These are phyloP conservation scores for Schizophyllum amplum DNA, from an alignment of 1,284 basidiomycete genomes.

Conservation along the genomic window DNA sequence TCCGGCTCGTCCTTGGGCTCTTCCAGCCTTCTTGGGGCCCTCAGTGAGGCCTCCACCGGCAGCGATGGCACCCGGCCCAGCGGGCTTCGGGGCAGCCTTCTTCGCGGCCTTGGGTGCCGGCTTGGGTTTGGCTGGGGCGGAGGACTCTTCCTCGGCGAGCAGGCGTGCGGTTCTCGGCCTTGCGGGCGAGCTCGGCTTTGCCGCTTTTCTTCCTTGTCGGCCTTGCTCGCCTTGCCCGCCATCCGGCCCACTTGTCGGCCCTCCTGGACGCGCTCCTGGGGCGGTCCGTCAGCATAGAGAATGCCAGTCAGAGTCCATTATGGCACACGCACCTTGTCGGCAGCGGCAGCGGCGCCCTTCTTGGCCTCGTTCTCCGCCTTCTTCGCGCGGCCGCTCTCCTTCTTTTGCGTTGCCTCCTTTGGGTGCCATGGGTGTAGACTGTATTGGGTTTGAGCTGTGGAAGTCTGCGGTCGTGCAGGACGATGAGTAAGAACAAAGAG, in stretches of 20 bases:
- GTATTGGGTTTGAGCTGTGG: too few species aligned
- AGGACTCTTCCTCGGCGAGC: constrained; percentile 82
- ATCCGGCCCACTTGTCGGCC: constrained; percentile 70
- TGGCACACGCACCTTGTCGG: constrained; percentile 65
- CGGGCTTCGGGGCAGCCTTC: constrained; percentile 52
- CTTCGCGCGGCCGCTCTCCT: constrained; percentile 80
- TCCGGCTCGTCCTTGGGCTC: constrained; percentile 41
- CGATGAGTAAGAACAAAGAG: background rate
- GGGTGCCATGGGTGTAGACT: constrained; percentile 55
- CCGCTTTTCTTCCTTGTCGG: constrained; percentile 76
- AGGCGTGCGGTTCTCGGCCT: constrained; percentile 70
- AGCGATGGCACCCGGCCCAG: constrained; percentile 70
- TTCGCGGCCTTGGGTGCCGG: constrained; percentile 61
- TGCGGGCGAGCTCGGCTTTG: constrained; percentile 63
- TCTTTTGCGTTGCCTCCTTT: constrained; percentile 86
- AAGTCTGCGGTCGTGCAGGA: background rate
- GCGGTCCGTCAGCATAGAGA: too few species aligned
- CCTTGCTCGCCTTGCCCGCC: constrained; percentile 51
- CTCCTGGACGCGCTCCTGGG: constrained; percentile 76
- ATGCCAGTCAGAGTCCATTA: too few species aligned
- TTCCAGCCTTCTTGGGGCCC: constrained; percentile 22
- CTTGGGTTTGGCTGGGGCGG: constrained; percentile 57
- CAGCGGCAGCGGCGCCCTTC: constrained; percentile 54
- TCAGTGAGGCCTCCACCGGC: constrained; percentile 46
- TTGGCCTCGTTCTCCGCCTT: constrained; percentile 90